Conservation (phyloP, 2,329 filamentous ascomycete species). For the Hypoxylon sp. region DNA sequence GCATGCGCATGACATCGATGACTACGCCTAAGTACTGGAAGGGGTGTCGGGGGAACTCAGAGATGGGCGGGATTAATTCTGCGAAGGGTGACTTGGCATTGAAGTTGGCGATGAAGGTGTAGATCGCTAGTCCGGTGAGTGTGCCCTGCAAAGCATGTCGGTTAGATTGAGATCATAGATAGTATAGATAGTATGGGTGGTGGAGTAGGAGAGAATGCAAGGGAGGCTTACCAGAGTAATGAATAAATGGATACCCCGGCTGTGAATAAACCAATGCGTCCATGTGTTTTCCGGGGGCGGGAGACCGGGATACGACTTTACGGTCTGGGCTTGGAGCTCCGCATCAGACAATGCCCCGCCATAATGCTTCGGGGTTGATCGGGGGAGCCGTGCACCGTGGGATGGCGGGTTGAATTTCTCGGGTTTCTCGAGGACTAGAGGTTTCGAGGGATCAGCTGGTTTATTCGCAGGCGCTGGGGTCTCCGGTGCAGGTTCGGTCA, state of each 20-base stretch:
- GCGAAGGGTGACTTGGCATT: slow-evolving; percentile 82
- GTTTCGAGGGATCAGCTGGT: slow-evolving; percentile 62
- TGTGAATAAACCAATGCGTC: slow-evolving; percentile 87
- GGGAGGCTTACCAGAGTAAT: slow-evolving; percentile 80
- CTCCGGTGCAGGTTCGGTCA: slow-evolving; percentile 19
- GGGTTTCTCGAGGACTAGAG: slow-evolving; percentile 85
- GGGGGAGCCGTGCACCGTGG: slow-evolving; percentile 79
- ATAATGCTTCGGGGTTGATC: slow-evolving; percentile 74
- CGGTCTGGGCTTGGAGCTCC: slow-evolving; percentile 76
- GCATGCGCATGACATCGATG: slow-evolving; percentile 80
- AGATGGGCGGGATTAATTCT: slow-evolving; percentile 81
- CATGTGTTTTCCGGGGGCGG: slow-evolving; percentile 88
- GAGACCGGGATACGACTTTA: slow-evolving; percentile 86
- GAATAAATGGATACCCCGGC: slow-evolving; percentile 79
- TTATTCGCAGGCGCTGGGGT: slow-evolving; percentile 32
- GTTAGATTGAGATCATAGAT: slow-evolving; percentile 10
- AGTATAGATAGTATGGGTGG: neutral
- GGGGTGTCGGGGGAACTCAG: slow-evolving; percentile 78
- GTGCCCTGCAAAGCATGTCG: slow-evolving; percentile 65
- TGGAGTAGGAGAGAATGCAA: neutral
- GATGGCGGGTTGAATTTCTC: slow-evolving; percentile 93
- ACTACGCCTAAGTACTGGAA: slow-evolving; percentile 75
- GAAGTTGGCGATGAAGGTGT: slow-evolving; percentile 85
- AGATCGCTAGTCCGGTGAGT: slow-evolving; percentile 76
- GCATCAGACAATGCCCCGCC: slow-evolving; percentile 78